Evolutionary conservation across 495 filamentous ascomycete species (phyloP), one percentile per base, ranked within the genome.

Genomic region (Neurospora sp.): DNA sequence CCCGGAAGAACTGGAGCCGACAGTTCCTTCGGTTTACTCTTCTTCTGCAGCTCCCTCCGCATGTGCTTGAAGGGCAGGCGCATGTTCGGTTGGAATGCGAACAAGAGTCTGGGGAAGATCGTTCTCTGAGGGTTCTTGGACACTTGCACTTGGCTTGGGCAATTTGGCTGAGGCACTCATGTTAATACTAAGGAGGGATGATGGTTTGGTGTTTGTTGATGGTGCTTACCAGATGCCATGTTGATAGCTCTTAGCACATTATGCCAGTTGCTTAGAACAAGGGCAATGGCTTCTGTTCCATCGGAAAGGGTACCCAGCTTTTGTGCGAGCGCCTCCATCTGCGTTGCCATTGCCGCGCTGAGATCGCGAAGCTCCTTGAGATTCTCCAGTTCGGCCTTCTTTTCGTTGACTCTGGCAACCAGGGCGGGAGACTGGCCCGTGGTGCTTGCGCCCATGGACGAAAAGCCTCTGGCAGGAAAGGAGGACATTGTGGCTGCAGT

Each of bases 211-310:
- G 39, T 72, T 20, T n/a, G 39, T 73, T 20, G 22, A 61, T 61
- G 53, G 72, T 73, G 81, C 92, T 80, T 89, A 99, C 96, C 89
- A 70, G 94, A 97, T 72, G 96, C 94, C 90, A 99, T 96, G 78
- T 91, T 92, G 77, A 99, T 98, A 44, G 94, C 94, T 69, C 92
- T 88, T 22, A 99, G 86, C 70, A 99, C 94, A 79, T 94, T 96
- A 77, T 97, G 92, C 96, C 96, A 99, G 81, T 99, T 99, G 68
- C 92, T 88, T 74, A 99, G 83, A 20, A 99, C 96, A 66, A 66
- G 53, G 53, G 53, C 53, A 81, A 70, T 74, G 94, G 94, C 93
- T 91, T 98, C 93, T 41, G 96, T 97, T 53, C 96, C 96, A 81
- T 96, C 92, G 37, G 93, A 92, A 72, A 99, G 84, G 20, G 94